phyloP scores from a whole-genome alignment of 2,329 filamentous ascomycete genomes.

The Colletotrichum sp. region DNA sequence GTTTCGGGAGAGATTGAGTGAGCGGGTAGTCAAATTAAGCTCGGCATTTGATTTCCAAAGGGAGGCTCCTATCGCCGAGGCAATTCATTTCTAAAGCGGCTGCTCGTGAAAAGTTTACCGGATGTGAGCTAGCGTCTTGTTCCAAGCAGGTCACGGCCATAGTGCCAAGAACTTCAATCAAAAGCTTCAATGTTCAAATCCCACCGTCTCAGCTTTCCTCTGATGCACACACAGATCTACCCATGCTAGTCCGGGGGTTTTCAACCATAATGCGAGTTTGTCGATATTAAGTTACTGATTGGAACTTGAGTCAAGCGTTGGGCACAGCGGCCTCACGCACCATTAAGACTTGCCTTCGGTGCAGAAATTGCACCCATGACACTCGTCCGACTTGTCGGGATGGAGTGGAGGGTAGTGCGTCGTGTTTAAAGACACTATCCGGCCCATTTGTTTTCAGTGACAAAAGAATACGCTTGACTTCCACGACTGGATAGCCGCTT shows the following conservation, averaged over 20 bases:
- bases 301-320: neutral
- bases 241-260: neutral
- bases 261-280: accelerated
- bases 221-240: neutral
- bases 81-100: neutral
- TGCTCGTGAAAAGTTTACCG: neutral
- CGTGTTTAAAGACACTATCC: neutral
- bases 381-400: neutral
- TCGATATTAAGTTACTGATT: accelerated
- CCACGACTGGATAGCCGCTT: too few relatives aligned
- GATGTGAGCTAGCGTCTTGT: neutral
- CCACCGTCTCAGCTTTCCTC: neutral
- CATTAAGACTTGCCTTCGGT: accelerated
- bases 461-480: accelerated
- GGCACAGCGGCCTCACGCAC: accelerated
- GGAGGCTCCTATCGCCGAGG: neutral
- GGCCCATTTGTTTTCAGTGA: accelerated
- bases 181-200: neutral
- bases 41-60: neutral
- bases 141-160: neutral
- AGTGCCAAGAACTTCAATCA: neutral
- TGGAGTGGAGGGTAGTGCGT: accelerated
- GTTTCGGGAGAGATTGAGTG: neutral
- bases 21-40: neutral
- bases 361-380: neutral